phyloP scores from a whole-genome alignment of 2,329 filamentous ascomycete species.

The Pezicula carpinea region DNA sequence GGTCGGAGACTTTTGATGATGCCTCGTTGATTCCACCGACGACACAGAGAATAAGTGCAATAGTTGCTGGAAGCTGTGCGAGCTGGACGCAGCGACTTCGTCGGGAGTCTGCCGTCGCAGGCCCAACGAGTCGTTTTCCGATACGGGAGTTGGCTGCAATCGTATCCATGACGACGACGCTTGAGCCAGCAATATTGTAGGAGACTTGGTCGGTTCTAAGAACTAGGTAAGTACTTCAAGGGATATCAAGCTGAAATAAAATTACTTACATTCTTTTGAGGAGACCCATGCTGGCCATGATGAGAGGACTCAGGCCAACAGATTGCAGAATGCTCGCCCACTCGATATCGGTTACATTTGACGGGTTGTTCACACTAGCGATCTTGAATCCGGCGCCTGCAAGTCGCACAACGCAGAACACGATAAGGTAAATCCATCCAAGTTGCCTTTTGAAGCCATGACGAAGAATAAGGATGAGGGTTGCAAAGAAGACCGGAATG shows the following conservation, averaged over 20 bases:
- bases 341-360: conserved; percentile 24
- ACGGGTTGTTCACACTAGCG: conserved; percentile 19
- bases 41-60: conserved; percentile 26
- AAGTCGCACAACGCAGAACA: conserved; percentile 29
- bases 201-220: conserved; percentile 18
- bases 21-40: conserved; percentile 22
- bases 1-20: conserved; percentile 9
- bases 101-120: conserved; percentile 16
- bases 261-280: conserved; percentile 23
- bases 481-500: conserved; percentile 18
- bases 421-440: conserved; percentile 31
- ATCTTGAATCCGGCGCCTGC: conserved; percentile 27
- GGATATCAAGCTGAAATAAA: not conserved
- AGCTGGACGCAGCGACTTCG: conserved; percentile 23
- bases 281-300: conserved; percentile 22
- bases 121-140: conserved; percentile 4
- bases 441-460: conserved; percentile 25
- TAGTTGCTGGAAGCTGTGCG: conserved; percentile 21
- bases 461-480: conserved; percentile 16
- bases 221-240: not conserved
- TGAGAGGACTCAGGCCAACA: conserved; percentile 22
- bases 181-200: conserved; percentile 10
- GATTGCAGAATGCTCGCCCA: conserved; percentile 25
- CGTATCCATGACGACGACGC: not conserved
- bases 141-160: conserved; percentile 1